phyloP scores from a whole-genome alignment of 2,329 filamentous ascomycete genomes.

The Tricladium varicosporioides region DNA sequence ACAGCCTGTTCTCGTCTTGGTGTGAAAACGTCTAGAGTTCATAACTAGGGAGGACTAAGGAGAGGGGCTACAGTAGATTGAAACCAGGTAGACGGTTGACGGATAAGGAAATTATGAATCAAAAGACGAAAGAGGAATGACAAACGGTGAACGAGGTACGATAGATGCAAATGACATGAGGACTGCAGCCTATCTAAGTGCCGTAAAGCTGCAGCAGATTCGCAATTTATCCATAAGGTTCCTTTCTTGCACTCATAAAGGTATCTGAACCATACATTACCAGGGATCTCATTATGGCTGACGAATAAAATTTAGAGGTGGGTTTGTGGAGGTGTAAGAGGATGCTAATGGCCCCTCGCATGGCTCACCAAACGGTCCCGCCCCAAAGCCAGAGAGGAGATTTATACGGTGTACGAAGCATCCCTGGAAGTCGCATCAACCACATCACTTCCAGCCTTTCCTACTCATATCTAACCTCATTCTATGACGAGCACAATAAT shows the following conservation, averaged over 20 bases:
- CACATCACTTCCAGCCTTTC: background rate
- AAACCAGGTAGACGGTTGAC: background rate
- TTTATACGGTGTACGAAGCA: slow-evolving; percentile 1
- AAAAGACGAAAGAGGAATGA: background rate
- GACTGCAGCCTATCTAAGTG: background rate
- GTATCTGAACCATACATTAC: too few species aligned
- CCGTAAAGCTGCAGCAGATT: too few species aligned
- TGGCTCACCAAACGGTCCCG: background rate
- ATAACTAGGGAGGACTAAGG: background rate
- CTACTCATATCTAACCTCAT: background rate
- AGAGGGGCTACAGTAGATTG: background rate
- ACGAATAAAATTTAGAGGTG: background rate
- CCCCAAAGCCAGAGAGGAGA: background rate
- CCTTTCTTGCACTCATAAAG: background rate
- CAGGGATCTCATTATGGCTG: too few species aligned
- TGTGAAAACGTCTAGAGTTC: slow-evolving; percentile 11
- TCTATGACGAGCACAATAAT: too few species aligned
- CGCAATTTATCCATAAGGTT: background rate
- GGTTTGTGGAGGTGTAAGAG: background rate
- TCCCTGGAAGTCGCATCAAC: background rate
- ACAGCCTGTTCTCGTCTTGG: slow-evolving; percentile 17
- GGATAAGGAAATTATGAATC: background rate
- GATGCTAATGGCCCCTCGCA: background rate
- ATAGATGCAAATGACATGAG: background rate
- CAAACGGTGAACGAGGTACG: slow-evolving; percentile 4